phyloP scores from a whole-genome alignment of 2,329 filamentous ascomycete species.

The Pseudocercospora fijiensis region DNA sequence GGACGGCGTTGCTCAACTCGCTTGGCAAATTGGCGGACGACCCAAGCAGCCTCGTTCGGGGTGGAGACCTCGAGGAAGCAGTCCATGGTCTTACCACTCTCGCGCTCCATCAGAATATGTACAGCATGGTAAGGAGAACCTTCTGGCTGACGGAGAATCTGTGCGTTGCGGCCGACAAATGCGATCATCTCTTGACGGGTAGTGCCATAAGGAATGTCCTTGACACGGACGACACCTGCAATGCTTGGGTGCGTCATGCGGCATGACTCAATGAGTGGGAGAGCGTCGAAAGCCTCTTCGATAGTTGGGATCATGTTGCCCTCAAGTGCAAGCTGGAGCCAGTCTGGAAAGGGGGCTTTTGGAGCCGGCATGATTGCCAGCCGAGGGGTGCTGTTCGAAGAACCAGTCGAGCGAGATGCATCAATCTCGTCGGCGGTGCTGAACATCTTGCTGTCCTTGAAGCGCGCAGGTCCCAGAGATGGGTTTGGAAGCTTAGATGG shows the following conservation, averaged over 20 bases:
- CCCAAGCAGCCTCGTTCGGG: constrained; percentile 41
- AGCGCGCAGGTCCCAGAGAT: constrained; percentile 28
- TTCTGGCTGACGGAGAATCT: constrained; percentile 48
- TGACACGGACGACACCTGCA: constrained; percentile 32
- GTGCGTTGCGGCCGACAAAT: constrained; percentile 48
- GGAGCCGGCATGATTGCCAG: constrained; percentile 3
- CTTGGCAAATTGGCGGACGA: constrained; percentile 41
- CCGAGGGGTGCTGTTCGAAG: not conserved
- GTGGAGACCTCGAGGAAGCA: constrained; percentile 52
- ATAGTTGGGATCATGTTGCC: constrained; percentile 29
- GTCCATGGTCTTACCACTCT: constrained; percentile 58
- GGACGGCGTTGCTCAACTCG: constrained; percentile 40
- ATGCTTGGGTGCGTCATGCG: constrained; percentile 39
- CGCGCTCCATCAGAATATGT: constrained; percentile 60
- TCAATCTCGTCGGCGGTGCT: constrained; percentile 9
- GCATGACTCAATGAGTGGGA: constrained; percentile 35
- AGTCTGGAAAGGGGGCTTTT: constrained; percentile 14
- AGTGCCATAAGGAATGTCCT: constrained; percentile 53
- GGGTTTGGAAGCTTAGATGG: constrained; percentile 15
- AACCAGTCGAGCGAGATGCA: not conserved
- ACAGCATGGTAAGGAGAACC: constrained; percentile 47
- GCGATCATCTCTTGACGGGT: constrained; percentile 51
- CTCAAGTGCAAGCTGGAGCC: constrained; percentile 21
- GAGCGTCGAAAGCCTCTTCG: constrained; percentile 30
- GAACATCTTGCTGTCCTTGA: constrained; percentile 27